Evolutionary conservation across 768 basidiomycete genomes (phyloP), one percentile per base, ranked within the genome.

Genomic region (Tulasnella sp.): DNA sequence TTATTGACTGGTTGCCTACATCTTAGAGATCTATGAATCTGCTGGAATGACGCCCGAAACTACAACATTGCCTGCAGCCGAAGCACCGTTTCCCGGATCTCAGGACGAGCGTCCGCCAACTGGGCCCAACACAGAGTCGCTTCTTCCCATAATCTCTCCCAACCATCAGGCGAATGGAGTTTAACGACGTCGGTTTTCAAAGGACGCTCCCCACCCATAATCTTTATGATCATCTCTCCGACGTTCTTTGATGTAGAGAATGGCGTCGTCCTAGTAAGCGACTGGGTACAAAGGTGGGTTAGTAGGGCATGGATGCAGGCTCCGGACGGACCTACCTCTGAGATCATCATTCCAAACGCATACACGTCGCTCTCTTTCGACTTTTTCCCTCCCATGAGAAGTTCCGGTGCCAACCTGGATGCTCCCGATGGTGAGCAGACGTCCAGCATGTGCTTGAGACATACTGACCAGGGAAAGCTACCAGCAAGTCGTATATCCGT

Each of bases 341-440:
- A 19, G 17, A 54, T 54, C 52, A 54, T 54, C 52, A 54, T 54
- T 6, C 36, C 52, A 40, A 54, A 54, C 1, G 52, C 52, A 29
- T 54, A 54, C 3, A 54, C 23, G 39, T 54, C 52, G 15, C 52
- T 40, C 19, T 35, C 35, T n/a, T 3, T 39, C 2, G 52, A 54
- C 27, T 54, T 54, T 1, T 36, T 9, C 19, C 15, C 34, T 12
- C 52, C 52, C 39, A 39, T 36, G 23, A 40, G 21, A 2, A 54
- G 4, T 17, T 54, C 52, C 6, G 52, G 52, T 0, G 52, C 52
- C 14, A 25, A 54, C 52, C 52, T 54, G 2, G 17, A 17, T 21
- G 14, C 29, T 1, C 2, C 1, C 15, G 4, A 29, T 11, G 6
- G 29, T 14, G 39, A 25, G 34, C 23, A 51, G 50, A 15, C 25